Evolutionary conservation across 345 rosid species (phyloP).

Genomic region (Boechera stricta): DNA sequence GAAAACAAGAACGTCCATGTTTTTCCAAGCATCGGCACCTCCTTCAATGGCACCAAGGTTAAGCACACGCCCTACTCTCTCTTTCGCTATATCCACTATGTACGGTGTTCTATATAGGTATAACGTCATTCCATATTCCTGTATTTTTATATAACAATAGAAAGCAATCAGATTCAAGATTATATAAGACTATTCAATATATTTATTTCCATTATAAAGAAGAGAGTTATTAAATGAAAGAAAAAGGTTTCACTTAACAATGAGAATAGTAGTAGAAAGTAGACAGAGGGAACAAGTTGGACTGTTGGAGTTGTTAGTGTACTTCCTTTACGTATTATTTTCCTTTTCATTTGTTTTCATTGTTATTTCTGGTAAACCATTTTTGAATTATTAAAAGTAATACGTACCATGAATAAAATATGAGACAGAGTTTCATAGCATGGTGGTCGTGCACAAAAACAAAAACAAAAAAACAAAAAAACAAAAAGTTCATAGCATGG

Average conservation of each 20-base stretch:
- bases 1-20: conserved; percentile 86
- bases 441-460: background rate
- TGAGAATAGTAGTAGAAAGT: conserved; percentile 39
- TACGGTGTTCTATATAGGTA: conserved; percentile 79
- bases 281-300: conserved; percentile 33
- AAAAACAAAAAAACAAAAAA: no score
- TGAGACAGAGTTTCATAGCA: conserved; percentile 2
- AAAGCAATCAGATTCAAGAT: conserved; percentile 5
- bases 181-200: conserved; percentile 3
- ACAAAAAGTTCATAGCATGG: background rate
- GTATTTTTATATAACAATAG: conserved; percentile 6
- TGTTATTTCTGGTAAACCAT: conserved; percentile 15
- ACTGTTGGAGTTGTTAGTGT: conserved; percentile 40
- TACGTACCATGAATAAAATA: background rate
- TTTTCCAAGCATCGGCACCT: conserved; percentile 68
- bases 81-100: conserved; percentile 74
- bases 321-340: conserved; percentile 40
- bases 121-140: conserved; percentile 81
- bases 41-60: conserved; percentile 64
- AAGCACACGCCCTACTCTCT: conserved; percentile 67
- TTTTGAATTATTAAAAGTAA: conserved; percentile 7
- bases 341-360: conserved; percentile 36
- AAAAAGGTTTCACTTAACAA: conserved; percentile 26
- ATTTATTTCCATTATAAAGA: background rate
- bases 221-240: conserved; percentile 10